Conservation (phyloP, 768 basidiomycete genomes). For the Boletus sp. region DNA sequence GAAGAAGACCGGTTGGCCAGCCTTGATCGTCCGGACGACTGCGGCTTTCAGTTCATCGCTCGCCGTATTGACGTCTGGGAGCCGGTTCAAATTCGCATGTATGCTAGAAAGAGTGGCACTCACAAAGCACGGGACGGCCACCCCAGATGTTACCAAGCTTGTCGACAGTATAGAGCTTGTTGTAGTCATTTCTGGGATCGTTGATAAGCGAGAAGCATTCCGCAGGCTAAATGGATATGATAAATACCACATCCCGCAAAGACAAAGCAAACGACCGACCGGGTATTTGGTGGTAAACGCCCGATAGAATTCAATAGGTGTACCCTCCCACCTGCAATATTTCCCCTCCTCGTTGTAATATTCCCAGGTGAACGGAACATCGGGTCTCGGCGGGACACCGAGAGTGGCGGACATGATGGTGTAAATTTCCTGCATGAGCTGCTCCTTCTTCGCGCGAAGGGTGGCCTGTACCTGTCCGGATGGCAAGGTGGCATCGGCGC, state of each 20-base stretch:
- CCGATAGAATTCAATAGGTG: constrained; percentile 76
- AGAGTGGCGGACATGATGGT: constrained; percentile 80
- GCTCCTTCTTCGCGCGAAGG: constrained; percentile 81
- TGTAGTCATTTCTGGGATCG: constrained; percentile 85
- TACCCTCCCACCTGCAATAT: constrained; percentile 71
- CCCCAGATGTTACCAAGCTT: constrained; percentile 93
- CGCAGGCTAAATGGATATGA: constrained; percentile 40
- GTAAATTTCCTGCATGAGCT: constrained; percentile 80
- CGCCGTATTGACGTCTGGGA: constrained; percentile 83
- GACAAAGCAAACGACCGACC: constrained; percentile 34
- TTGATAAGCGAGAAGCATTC: constrained; percentile 93
- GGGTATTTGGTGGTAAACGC: constrained; percentile 55
- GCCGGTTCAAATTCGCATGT: not conserved
- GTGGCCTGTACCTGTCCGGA: constrained; percentile 46
- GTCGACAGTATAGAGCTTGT: constrained; percentile 85
- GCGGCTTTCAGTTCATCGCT: constrained; percentile 76
- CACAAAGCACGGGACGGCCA: constrained; percentile 79
- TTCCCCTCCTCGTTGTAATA: constrained; percentile 82
- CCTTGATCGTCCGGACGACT: constrained; percentile 83
- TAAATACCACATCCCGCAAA: not conserved
- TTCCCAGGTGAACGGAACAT: constrained; percentile 79
- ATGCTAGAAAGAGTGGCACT: constrained; percentile 21
- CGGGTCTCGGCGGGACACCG: constrained; percentile 78
- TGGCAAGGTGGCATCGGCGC: constrained; percentile 41
- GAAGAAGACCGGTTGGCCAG: constrained; percentile 89